These are phyloP conservation scores for Dactylonectria estremocensis DNA, from an alignment of 2,329 filamentous ascomycete genomes.

Conservation along the genomic window DNA sequence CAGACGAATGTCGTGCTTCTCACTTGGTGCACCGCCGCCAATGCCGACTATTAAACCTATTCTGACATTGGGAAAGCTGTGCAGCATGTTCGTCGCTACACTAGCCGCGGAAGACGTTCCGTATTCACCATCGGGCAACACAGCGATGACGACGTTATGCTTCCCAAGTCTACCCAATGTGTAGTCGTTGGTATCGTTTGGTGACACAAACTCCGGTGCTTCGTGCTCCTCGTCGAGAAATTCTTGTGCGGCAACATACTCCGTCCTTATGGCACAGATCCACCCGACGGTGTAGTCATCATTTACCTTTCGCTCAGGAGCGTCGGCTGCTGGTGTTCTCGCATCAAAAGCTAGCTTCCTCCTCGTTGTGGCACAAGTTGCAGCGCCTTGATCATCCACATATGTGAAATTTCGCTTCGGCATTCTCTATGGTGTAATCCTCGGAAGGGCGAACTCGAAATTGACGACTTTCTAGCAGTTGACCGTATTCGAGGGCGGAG, in stretches of 20 bases:
- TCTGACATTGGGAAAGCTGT: not conserved
- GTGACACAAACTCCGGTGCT: not conserved
- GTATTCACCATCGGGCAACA: not conserved
- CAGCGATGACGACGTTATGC: slow-evolving; percentile 7
- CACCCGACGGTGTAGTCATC: not conserved
- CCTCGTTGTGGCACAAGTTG: too few relatives aligned
- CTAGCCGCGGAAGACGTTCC: not conserved
- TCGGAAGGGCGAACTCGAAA: too few relatives aligned
- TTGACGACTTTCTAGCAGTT: too few relatives aligned
- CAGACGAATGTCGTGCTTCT: not conserved
- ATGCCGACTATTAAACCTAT: not conserved
- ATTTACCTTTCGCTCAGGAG: not conserved
- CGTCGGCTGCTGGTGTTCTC: too few relatives aligned
- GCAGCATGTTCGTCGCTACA: too few relatives aligned
- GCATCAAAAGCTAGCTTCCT: too few relatives aligned
- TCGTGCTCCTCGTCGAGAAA: slow-evolving; percentile 6
- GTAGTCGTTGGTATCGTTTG: slow-evolving; percentile 1
- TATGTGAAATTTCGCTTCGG: not conserved
- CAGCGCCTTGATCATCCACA: not conserved
- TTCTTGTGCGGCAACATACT: slow-evolving; percentile 4
- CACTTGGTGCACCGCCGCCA: not conserved
- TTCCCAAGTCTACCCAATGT: slow-evolving; percentile 1
- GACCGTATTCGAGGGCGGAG: too few relatives aligned
- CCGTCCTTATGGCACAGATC: not conserved
- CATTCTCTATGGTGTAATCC: too few relatives aligned